Conservation (phyloP, 75 land plant genomes). For the Gnetum montanum region DNA sequence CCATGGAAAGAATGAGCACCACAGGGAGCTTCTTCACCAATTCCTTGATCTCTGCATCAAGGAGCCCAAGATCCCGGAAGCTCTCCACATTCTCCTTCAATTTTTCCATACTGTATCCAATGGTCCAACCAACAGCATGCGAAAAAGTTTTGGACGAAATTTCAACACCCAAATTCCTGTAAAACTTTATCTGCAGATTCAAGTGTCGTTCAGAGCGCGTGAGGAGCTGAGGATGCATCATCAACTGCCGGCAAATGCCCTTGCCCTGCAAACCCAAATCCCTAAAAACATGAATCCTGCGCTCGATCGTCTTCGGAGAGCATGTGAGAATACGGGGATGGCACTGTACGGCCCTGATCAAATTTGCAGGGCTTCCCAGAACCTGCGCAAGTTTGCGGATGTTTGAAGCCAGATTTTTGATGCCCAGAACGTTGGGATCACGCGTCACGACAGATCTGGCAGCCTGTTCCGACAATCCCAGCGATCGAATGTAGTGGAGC, state of each 20-base stretch:
- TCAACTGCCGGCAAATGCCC: no score
- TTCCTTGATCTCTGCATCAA: not conserved
- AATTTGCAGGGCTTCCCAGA: not conserved
- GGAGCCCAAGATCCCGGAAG: not conserved
- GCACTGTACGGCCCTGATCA: not conserved
- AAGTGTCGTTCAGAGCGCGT: no score
- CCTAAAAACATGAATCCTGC: no score
- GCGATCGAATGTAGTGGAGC: not conserved
- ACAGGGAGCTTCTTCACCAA: not conserved
- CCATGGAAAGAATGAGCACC: not conserved
- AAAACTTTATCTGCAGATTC: no score
- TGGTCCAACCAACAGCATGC: no score
- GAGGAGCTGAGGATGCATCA: no score
- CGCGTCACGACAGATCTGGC: not conserved
- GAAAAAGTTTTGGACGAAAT: no score
- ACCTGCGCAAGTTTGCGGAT: not conserved
- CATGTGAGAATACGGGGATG: not conserved
- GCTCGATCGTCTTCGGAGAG: no score
- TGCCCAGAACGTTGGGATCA: not conserved
- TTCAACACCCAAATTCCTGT: no score
- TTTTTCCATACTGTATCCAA: not conserved
- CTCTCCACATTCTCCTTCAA: not conserved
- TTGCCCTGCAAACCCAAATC: no score
- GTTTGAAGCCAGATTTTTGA: not conserved
- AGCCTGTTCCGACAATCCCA: not conserved